Conservation (phyloP, 2,329 filamentous ascomycete species). For the Cladorrhinum sp. region DNA sequence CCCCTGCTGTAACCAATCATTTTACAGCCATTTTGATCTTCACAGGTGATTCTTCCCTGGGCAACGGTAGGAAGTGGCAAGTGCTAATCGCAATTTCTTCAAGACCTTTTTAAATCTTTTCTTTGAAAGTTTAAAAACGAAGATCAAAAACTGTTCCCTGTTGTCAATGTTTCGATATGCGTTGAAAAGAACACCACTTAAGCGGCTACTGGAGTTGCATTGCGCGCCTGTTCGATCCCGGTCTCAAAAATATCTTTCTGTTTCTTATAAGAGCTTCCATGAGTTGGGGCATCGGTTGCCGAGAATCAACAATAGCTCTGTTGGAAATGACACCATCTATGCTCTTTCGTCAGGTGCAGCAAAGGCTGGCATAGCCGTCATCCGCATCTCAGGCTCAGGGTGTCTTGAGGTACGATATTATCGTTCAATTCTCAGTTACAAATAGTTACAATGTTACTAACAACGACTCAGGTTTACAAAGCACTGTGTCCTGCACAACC, state of each 20-base stretch:
- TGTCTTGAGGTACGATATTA: slow-evolving; percentile 58
- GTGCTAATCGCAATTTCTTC: not conserved
- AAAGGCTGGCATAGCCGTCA: slow-evolving; percentile 83
- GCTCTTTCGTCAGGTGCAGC: slow-evolving; percentile 85
- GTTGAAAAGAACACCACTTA: slow-evolving; percentile 20
- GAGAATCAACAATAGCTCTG: slow-evolving; percentile 4
- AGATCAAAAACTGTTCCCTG: not conserved
- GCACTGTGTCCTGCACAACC: slow-evolving; percentile 48
- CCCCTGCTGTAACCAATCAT: slow-evolving; percentile 2
- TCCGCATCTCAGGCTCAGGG: slow-evolving; percentile 78
- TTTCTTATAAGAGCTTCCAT: slow-evolving; percentile 10
- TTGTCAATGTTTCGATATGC: slow-evolving; percentile 32
- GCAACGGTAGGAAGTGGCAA: not conserved
- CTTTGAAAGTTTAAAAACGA: slow-evolving; percentile 5
- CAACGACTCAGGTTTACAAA: slow-evolving; percentile 45
- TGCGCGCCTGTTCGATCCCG: not conserved
- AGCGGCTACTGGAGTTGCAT: slow-evolving; percentile 2
- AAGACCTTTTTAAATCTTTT: slow-evolving; percentile 3
- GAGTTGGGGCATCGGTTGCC: not conserved
- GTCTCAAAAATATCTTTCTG: not conserved
- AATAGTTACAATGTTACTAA: slow-evolving; percentile 18
- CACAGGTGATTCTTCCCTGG: not conserved
- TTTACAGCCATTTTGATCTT: not conserved
- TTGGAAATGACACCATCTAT: slow-evolving; percentile 70
- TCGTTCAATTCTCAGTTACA: slow-evolving; percentile 9